A percentile compares a stretch with the other conserved stretches of the same genome.
phyloP scores from a whole-genome alignment of 2,329 filamentous ascomycete genomes.

The Clonostachys sp. region DNA sequence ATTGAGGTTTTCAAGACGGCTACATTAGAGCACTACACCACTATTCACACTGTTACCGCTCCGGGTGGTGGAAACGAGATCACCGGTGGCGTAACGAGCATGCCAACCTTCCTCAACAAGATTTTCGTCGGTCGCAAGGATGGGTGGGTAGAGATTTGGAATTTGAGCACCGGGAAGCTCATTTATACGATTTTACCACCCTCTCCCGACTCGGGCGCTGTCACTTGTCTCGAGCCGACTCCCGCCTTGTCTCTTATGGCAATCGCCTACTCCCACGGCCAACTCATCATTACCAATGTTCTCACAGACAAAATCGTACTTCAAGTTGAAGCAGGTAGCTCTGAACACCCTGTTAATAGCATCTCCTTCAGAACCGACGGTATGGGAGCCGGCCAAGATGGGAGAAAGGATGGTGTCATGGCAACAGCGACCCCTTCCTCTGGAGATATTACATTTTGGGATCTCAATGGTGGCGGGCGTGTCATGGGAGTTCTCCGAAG shows the following conservation, averaged over 20 bases:
- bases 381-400: slow-evolving; percentile 82
- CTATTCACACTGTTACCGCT: slow-evolving; percentile 58
- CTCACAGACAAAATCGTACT: slow-evolving; percentile 71
- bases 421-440: slow-evolving; percentile 75
- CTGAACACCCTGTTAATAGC: slow-evolving; percentile 65
- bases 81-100: slow-evolving; percentile 74
- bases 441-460: slow-evolving; percentile 94
- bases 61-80: slow-evolving; percentile 61
- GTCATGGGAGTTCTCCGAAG: slow-evolving; percentile 83
- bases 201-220: slow-evolving; percentile 65
- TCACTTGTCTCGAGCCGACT: slow-evolving; percentile 83
- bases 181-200: slow-evolving; percentile 86
- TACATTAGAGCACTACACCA: slow-evolving; percentile 86
- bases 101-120: slow-evolving; percentile 97
- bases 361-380: slow-evolving; percentile 92
- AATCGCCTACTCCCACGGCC: slow-evolving; percentile 79
- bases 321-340: slow-evolving; percentile 60
- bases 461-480: slow-evolving; percentile 83
- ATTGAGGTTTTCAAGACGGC: slow-evolving; percentile 87
- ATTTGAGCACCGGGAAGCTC: slow-evolving; percentile 85
- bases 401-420: slow-evolving; percentile 84
- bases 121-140: slow-evolving; percentile 84
- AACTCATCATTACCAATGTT: slow-evolving; percentile 77
- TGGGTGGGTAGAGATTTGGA: slow-evolving; percentile 95
- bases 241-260: slow-evolving; percentile 82